phyloP scores from a whole-genome alignment of 768 basidiomycete genomes.

The Russula emetica region DNA sequence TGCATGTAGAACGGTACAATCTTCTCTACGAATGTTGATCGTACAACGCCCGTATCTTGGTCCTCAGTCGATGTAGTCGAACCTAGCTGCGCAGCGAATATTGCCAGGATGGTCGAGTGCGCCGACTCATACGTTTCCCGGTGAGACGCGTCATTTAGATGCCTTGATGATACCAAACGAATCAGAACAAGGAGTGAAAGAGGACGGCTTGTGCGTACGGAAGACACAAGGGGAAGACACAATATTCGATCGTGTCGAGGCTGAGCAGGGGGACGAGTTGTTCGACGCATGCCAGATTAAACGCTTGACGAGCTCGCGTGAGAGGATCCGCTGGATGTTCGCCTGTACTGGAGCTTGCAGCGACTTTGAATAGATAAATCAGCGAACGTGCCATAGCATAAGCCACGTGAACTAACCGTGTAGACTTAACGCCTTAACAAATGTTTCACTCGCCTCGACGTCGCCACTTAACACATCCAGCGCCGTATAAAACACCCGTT shows the following conservation, averaged over 20 bases:
- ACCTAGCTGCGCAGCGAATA: conserved; percentile 49
- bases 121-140: conserved; percentile 83
- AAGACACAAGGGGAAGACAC: conserved; percentile 57
- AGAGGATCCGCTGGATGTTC: background rate
- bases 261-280: conserved; percentile 65
- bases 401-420: conserved; percentile 6
- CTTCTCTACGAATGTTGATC: conserved; percentile 43
- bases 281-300: conserved; percentile 69
- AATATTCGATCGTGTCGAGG: conserved; percentile 47
- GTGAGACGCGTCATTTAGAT: conserved; percentile 52
- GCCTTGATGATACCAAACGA: conserved; percentile 38
- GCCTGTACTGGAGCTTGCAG: conserved; percentile 7
- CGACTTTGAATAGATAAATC: background rate
- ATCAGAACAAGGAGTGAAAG: conserved; percentile 15
- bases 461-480: conserved; percentile 62
- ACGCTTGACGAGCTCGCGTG: conserved; percentile 39
- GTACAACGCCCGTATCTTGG: background rate
- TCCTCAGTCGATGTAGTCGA: conserved; percentile 11
- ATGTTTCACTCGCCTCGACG: conserved; percentile 37
- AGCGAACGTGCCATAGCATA: background rate
- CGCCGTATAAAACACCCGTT: conserved; percentile 70
- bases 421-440: conserved; percentile 37
- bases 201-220: conserved; percentile 47
- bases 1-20: conserved; percentile 71
- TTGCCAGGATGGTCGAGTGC: conserved; percentile 75